Conservation (phyloP, 1,284 basidiomycete species). For the Mycosarcoma maydis region DNA sequence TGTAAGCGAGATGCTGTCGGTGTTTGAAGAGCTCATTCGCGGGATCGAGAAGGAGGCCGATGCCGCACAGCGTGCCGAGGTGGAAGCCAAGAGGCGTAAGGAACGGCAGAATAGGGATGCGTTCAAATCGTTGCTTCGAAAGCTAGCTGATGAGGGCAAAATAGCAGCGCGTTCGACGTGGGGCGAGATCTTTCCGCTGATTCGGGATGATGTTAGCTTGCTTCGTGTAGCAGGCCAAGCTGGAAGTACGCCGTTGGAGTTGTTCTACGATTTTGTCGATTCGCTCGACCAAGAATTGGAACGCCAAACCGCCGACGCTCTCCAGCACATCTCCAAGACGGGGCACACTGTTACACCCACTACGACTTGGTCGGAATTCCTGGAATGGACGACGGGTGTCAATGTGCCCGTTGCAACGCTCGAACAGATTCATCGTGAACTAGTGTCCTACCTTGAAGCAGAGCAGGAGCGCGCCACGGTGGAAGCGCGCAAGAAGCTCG, state of each 20-base stretch:
- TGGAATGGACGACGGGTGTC: conserved; percentile 59
- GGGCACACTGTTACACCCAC: conserved; percentile 70
- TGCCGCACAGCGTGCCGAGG: conserved; percentile 19
- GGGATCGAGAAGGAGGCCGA: conserved; percentile 54
- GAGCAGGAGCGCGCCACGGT: conserved; percentile 57
- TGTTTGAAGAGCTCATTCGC: conserved; percentile 62
- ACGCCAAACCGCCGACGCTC: conserved; percentile 75
- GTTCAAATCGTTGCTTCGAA: conserved; percentile 75
- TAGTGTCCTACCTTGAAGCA: conserved; percentile 28
- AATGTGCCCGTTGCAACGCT: conserved; percentile 21
- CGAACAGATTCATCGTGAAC: conserved; percentile 17
- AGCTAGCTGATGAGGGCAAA: conserved; percentile 75
- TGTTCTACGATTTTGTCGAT: conserved; percentile 95
- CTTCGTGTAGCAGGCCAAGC: conserved; percentile 84
- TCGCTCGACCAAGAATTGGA: conserved; percentile 85
- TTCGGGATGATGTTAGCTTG: conserved; percentile 84
- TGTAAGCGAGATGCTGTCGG: conserved; percentile 55
- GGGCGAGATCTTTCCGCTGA: conserved; percentile 83
- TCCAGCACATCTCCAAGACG: conserved; percentile 72
- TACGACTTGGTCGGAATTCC: conserved; percentile 71
- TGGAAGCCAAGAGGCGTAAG: conserved; percentile 15
- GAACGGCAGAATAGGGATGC: conserved; percentile 57
- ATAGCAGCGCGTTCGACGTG: conserved; percentile 86
- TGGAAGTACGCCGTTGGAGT: conserved; percentile 90
- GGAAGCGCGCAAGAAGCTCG: conserved; percentile 78